Evolutionary conservation across 805 yeast genomes (phyloP).

Genomic region (Saccharomyces kudriavzevii): DNA sequence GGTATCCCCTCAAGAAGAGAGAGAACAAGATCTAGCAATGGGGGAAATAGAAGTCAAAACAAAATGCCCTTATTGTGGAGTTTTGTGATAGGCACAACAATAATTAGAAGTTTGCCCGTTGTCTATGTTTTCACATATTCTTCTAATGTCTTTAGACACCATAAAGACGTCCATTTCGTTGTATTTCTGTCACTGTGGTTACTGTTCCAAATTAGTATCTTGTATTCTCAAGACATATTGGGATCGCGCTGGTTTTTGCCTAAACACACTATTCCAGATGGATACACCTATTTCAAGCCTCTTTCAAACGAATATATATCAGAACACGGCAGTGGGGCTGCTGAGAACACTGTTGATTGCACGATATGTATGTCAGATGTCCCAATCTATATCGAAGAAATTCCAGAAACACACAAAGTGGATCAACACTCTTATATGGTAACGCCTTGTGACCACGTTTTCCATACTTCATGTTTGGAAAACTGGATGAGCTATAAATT

Average conservation of each 20-base stretch:
- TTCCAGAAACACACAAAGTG: slow-evolving; percentile 32
- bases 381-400: slow-evolving; percentile 27
- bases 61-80: slow-evolving; percentile 64
- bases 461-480: slow-evolving; percentile 83
- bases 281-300: slow-evolving; percentile 65
- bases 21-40: slow-evolving; percentile 9
- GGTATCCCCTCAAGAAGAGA: slow-evolving; percentile 24
- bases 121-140: slow-evolving; percentile 47
- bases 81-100: slow-evolving; percentile 61
- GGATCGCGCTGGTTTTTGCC: slow-evolving; percentile 85
- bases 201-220: slow-evolving; percentile 45
- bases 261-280: slow-evolving; percentile 62
- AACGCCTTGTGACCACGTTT: slow-evolving; percentile 86
- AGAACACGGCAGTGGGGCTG: slow-evolving; percentile 26
- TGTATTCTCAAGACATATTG: slow-evolving; percentile 55
- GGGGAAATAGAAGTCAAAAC: slow-evolving; percentile 17
- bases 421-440: slow-evolving; percentile 53
- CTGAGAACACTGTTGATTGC: slow-evolving; percentile 54
- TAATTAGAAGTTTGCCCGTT: slow-evolving; percentile 57
- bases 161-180: slow-evolving; percentile 46
- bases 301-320: slow-evolving; percentile 22
- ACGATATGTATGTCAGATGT: slow-evolving; percentile 83
- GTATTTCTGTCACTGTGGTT: slow-evolving; percentile 47
- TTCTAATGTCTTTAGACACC: slow-evolving; percentile 64
- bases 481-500: slow-evolving; percentile 89